Base-by-base conservation (phyloP, 2,329 filamentous ascomycete species). In the Exophiala aquamarina region DNA sequence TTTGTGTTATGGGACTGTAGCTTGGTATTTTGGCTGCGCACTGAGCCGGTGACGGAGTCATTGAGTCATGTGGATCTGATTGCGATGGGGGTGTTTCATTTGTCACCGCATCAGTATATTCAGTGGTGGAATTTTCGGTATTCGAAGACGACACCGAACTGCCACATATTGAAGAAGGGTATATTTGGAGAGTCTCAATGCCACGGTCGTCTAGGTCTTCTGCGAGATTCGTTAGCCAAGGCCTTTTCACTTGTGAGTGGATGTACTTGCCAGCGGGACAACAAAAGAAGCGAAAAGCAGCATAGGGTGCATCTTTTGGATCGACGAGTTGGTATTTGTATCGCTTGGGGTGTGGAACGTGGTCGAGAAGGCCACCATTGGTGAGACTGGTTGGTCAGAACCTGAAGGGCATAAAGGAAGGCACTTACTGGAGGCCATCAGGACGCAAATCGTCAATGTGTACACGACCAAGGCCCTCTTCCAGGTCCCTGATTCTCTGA, bases 301-400 rank as follows among this genome's bases (percentile, higher is more conserved):
- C 73, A 49, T 72, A 76, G 2, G 75, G 75, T 54, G 66, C 58
- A 52, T 77, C 71, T 5, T 70, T 42, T 1, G 73, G 66, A 57
- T 78, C 74, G 15, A 76, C 59, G 14, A 78, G 66, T 2, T 72
- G 69, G 42, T 75, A 77, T 41, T 67, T 69, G 59, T 77, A 78
- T 15, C 54, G 52, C 38, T 45, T 46, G 15, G 48, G 47, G 23
- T 46, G 56, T 20, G 51, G 38, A 14, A 39, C 47, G 15, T 48
- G 48, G 18, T 59, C 56, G 13, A 59, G 48, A 14, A 57, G 44
- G 10, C 58, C 56, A 32, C 52, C 45, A 46, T 56, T 47, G 15
- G 37, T 47, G 17, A 58, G 34, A 14, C 55, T 58, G n/a, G n/a
- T 31, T 14, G 20, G 38, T 50, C 8, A 46, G 42, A 36, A 3